Conservation (phyloP, 352 stramenopile species). For the Globisporangium orthogonon region DNA sequence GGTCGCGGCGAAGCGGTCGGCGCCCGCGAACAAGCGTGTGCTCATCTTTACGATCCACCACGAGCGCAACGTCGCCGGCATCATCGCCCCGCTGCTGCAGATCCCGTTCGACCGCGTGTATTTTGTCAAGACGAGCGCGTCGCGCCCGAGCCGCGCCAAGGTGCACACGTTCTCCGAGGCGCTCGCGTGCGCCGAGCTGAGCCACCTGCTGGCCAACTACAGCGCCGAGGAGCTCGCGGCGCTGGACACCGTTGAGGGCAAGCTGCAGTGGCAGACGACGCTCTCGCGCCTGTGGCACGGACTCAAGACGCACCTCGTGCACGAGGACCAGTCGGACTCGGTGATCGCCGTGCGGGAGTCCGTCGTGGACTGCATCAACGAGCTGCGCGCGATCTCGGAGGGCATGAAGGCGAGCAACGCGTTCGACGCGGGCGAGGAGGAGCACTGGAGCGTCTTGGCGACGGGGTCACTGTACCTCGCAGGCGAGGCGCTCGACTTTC, state of each 20-base stretch:
- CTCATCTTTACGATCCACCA: slow-evolving; percentile 83
- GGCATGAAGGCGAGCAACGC: slow-evolving; percentile 6
- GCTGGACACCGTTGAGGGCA: slow-evolving; percentile 34
- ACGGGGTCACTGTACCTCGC: slow-evolving; percentile 73
- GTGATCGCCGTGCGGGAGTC: slow-evolving; percentile 40
- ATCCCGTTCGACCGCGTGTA: slow-evolving; percentile 69
- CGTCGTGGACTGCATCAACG: slow-evolving; percentile 52
- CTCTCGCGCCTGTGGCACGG: slow-evolving; percentile 45
- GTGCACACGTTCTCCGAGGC: slow-evolving; percentile 64
- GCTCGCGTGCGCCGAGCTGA: slow-evolving; percentile 27
- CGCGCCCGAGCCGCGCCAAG: slow-evolving; percentile 57
- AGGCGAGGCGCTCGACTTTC: slow-evolving; percentile 52
- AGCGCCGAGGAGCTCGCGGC: slow-evolving; percentile 30
- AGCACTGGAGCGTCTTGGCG: slow-evolving; percentile 57
- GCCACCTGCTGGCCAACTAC: slow-evolving; percentile 34
- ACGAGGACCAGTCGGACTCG: slow-evolving; percentile 22
- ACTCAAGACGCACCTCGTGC: slow-evolving; percentile 31
- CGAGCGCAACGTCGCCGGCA: slow-evolving; percentile 66
- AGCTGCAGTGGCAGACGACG: slow-evolving; percentile 54
- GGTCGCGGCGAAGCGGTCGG: slow-evolving; percentile 5
- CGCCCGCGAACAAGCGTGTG: slow-evolving; percentile 23
- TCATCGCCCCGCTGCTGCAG: slow-evolving; percentile 54
- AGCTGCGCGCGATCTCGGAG: slow-evolving; percentile 30
- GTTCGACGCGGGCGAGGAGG: slow-evolving; percentile 14
- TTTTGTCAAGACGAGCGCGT: slow-evolving; percentile 64